Base-by-base conservation (phyloP, 805 yeast species). In the Ogataea paradorogensis region DNA sequence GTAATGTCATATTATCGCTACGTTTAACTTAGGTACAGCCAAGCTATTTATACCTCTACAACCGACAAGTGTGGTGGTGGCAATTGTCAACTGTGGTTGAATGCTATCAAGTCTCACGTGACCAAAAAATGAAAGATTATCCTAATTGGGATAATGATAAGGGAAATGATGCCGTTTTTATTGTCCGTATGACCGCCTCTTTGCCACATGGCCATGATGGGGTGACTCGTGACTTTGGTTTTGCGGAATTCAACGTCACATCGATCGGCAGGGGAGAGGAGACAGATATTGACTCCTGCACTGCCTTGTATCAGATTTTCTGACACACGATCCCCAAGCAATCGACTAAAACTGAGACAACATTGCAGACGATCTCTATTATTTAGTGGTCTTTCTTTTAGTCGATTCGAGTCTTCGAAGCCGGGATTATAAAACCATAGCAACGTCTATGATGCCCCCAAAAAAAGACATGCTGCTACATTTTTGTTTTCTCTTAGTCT, bases 51-150 rank as follows among this genome's bases (percentile, higher is more conserved):
- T 18, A 18, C 20, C 6, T 18, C 6, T 23, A 5, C 5, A 23
- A 9, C n/a, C 4, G 15, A 14, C 18, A 28, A 15, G 26, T 38
- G 37, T 38, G 37, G 42, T 38, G 36, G 41, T 36, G 40, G 40
- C 40, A 18, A 10, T n/a, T 14, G 15, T n/a, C 9, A 29, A 35
- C 15, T 35, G 40, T 35, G 40, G 40, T 18, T 35, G 5, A 9
- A 23, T 9, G 25, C 7, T 15, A 11, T 13, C 10, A 13, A 10
- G 15, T 21, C n/a, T 3, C 38, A 35, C 38, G 38, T 35, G 38
- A 35, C 25, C 28, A 7, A 9, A 13, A 10, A 35, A 11, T 9
- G n/a, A 23, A 11, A 23, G n/a, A 11, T 9, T 23, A 9, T 9
- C 25, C 25, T 11, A 11, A 23, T 23, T 23, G 25, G 25, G 25